Evolutionary conservation across 2,329 filamentous ascomycete species (phyloP).

Genomic region (Trichoderma koningiopsis): DNA sequence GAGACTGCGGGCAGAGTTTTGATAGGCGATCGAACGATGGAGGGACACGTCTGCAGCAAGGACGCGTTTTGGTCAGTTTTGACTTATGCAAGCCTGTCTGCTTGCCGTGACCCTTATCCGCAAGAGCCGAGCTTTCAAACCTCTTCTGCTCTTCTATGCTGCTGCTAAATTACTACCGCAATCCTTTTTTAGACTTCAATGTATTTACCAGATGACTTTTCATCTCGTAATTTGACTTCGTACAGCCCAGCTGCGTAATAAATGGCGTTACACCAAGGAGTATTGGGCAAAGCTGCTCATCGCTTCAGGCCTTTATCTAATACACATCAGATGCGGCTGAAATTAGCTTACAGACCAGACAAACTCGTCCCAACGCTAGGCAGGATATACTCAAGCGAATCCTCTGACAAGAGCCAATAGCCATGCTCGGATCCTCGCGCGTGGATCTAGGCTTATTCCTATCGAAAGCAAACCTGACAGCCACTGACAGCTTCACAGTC

Average conservation of each 20-base stretch:
- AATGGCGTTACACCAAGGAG: neutral
- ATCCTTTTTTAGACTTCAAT: neutral
- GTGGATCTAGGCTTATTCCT: constrained; percentile 11
- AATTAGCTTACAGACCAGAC: constrained; percentile 24
- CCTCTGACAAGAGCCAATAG: neutral
- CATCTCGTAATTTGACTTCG: neutral
- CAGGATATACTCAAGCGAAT: neutral
- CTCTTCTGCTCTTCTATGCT: neutral
- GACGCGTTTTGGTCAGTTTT: neutral
- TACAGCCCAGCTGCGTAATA: neutral
- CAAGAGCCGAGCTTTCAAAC: neutral
- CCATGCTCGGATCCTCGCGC: neutral
- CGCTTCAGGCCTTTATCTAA: neutral
- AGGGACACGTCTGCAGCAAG: neutral
- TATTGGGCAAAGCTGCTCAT: neutral
- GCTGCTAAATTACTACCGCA: neutral
- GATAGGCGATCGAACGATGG: constrained; percentile 11
- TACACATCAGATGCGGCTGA: constrained; percentile 19
- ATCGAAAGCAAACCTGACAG: neutral
- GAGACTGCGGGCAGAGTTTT: neutral
- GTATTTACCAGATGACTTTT: neutral
- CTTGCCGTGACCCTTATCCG: too few relatives aligned
- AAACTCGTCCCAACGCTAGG: constrained; percentile 15
- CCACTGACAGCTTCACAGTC: neutral
- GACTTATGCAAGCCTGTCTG: neutral